Percentiles rank a stretch among this genome's conserved stretches.
phyloP scores from a whole-genome alignment of 1,284 basidiomycete genomes.

The Papiliotrema flavescens region DNA sequence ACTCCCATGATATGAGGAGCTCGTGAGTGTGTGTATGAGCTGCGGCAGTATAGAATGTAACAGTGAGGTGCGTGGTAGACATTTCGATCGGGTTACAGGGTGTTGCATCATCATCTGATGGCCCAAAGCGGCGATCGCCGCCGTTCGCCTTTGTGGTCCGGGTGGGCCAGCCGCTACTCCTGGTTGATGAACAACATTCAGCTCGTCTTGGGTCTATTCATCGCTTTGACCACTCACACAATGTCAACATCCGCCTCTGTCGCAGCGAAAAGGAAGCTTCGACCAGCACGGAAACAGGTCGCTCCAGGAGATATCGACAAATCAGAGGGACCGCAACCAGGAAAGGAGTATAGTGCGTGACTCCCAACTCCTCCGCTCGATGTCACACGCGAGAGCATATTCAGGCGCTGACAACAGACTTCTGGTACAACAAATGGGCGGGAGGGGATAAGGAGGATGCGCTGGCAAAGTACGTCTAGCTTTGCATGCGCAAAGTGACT shows the following conservation, averaged over 20 bases:
- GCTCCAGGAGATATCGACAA: slow-evolving; percentile 84
- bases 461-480: slow-evolving; percentile 71
- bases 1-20: no score
- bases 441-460: slow-evolving; percentile 90
- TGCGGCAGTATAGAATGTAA: no score
- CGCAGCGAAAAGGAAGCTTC: slow-evolving; percentile 41
- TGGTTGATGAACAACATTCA: no score
- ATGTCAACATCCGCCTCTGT: background rate
- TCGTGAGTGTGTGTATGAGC: no score
- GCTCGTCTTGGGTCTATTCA: no score
- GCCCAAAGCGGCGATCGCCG: background rate
- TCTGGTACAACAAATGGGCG: slow-evolving; percentile 99
- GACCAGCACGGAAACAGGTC: slow-evolving; percentile 82
- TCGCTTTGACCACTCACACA: no score
- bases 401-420: slow-evolving; percentile 56
- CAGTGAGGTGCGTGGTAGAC: no score
- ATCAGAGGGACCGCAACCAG: slow-evolving; percentile 80
- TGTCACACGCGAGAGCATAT: no score
- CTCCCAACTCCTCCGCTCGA: no score
- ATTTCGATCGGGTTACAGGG: no score
- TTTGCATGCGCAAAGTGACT: background rate
- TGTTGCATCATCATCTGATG: background rate
- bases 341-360: slow-evolving; percentile 85
- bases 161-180: no score
- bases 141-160: background rate